These are phyloP conservation scores for Fusarium multiceps DNA, from an alignment of 2,329 filamentous ascomycete species.

Conservation along the genomic window DNA sequence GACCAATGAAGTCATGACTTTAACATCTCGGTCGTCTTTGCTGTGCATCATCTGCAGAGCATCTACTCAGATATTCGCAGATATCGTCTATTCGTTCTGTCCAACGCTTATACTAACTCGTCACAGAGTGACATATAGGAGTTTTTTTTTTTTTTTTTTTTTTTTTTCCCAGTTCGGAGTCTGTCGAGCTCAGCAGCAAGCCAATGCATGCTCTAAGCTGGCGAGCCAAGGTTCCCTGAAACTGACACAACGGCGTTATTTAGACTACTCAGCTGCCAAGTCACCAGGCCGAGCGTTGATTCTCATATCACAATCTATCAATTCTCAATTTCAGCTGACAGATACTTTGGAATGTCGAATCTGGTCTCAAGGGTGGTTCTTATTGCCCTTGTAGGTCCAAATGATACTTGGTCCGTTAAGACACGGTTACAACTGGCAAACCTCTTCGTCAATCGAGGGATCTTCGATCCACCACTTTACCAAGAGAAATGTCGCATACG, in stretches of 20 bases:
- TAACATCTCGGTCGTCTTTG: neutral
- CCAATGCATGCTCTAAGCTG: slow-evolving; percentile 18
- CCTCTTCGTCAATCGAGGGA: neutral
- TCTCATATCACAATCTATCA: slow-evolving; percentile 3
- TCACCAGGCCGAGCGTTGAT: slow-evolving; percentile 9
- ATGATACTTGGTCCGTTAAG: neutral
- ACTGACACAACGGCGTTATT: slow-evolving; percentile 37
- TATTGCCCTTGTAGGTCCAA: slow-evolving; percentile 22
- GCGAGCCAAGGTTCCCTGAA: slow-evolving; percentile 37
- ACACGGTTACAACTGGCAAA: neutral
- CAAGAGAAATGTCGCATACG: neutral
- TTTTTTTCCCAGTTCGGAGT: too few species aligned
- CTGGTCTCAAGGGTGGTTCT: neutral
- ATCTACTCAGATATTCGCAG: slow-evolving; percentile 8
- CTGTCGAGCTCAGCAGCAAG: neutral
- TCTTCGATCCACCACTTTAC: neutral
- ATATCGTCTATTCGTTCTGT: neutral
- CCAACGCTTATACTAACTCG: neutral
- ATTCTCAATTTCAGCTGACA: slow-evolving; percentile 1
- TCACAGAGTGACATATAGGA: too few species aligned
- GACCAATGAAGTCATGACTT: slow-evolving; percentile 20
- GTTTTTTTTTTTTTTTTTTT: too few species aligned
- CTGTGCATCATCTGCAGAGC: neutral
- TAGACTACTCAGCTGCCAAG: slow-evolving; percentile 22
- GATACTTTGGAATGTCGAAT: slow-evolving; percentile 16